A percentile compares a stretch with the other conserved stretches of the same genome.
Evolutionary conservation across 768 basidiomycete species (phyloP).

Genomic region (Phlebiopsis gigantea): DNA sequence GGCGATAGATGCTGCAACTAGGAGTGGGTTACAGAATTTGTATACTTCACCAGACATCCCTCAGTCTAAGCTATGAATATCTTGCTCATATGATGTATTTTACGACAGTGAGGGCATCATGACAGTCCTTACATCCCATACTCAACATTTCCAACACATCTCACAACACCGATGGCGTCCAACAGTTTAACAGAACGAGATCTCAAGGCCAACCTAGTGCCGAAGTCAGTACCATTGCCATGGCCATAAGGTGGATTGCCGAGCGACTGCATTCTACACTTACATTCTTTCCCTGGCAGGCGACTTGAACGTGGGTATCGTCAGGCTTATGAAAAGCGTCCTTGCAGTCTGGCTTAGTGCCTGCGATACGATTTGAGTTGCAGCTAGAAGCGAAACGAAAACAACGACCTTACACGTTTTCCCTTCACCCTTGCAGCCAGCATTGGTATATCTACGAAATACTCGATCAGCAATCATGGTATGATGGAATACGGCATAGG

Average conservation of each 20-base stretch:
- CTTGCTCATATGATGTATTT: background rate
- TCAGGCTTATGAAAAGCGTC: background rate
- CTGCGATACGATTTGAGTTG: background rate
- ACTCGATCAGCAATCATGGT: background rate
- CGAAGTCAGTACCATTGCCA: background rate
- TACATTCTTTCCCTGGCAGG: background rate
- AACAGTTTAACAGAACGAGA: background rate
- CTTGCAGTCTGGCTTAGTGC: background rate
- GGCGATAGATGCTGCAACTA: constrained; percentile 36
- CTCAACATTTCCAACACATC: background rate
- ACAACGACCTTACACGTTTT: background rate
- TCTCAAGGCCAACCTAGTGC: background rate
- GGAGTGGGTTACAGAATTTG: constrained; percentile 43
- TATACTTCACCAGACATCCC: background rate
- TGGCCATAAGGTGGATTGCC: background rate
- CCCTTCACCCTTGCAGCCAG: background rate
- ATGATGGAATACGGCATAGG: background rate
- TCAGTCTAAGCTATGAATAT: background rate
- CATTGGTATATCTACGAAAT: background rate
- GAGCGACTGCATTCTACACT: too few species aligned
- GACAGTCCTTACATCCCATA: background rate
- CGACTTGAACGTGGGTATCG: background rate
- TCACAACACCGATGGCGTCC: background rate
- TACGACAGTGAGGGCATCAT: background rate
- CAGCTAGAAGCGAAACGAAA: background rate